Percentiles rank a stretch among this genome's conserved stretches.
phyloP scores from a whole-genome alignment of 371 early-diverging fungal species.

The Actinomortierella wolfii region DNA sequence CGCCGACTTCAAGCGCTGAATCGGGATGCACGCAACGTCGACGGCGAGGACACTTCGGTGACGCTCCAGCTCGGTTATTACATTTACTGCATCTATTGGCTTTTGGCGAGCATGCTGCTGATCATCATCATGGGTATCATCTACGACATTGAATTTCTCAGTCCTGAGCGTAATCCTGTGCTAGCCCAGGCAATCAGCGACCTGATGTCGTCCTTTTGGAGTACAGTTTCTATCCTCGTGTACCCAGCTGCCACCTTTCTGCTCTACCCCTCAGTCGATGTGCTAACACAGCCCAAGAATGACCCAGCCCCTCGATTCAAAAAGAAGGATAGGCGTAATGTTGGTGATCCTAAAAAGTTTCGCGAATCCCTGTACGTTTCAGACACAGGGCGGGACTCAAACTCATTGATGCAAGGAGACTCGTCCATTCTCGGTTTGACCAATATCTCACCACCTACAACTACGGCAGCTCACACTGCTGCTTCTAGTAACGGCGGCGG shows the following conservation, averaged over 20 bases:
- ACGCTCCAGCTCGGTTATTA: slow-evolving; percentile 37
- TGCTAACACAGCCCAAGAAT: slow-evolving; percentile 28
- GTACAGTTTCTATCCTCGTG: slow-evolving; percentile 20
- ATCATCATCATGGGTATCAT: slow-evolving; percentile 27
- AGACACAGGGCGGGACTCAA: too few relatives aligned
- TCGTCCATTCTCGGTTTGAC: too few relatives aligned
- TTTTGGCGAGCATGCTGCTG: slow-evolving; percentile 23
- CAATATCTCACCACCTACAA: too few relatives aligned
- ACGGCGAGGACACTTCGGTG: slow-evolving; percentile 30
- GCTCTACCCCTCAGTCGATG: slow-evolving; percentile 38
- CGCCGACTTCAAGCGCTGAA: slow-evolving; percentile 30
- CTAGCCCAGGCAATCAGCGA: slow-evolving; percentile 30
- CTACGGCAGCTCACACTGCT: too few relatives aligned
- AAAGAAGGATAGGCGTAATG: slow-evolving; percentile 24
- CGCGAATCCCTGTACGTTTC: slow-evolving; percentile 17
- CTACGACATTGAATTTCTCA: slow-evolving; percentile 12
- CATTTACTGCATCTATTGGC: slow-evolving; percentile 41
- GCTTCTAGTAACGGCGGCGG: too few relatives aligned
- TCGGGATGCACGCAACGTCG: slow-evolving; percentile 35
- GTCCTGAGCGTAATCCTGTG: slow-evolving; percentile 8
- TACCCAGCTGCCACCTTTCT: slow-evolving; percentile 44
- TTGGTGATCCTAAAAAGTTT: slow-evolving; percentile 30
- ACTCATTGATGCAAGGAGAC: too few relatives aligned
- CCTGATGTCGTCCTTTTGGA: slow-evolving; percentile 25
- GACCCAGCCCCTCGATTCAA: slow-evolving; percentile 28